Evolutionary conservation across 192 early-diverging fungal genomes (phyloP), one percentile per base, ranked within the genome.

Genomic region (Coemansia sp.): DNA sequence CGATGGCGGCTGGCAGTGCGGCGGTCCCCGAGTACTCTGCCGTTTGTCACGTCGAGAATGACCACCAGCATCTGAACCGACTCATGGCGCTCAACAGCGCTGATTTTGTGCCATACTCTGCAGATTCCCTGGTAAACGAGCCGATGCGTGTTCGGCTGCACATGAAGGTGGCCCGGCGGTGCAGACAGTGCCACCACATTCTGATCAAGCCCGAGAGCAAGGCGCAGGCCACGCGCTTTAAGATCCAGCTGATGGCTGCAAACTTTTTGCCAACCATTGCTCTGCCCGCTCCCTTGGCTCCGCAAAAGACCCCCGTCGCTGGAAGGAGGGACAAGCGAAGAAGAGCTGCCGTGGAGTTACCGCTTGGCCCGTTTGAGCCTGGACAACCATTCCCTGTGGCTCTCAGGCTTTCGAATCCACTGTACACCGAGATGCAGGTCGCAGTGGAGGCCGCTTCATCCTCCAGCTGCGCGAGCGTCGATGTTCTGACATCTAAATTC

Each of bases 121-220:
- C 65, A 9, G 90, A 93, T 53, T 25, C 37, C 13, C 43, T 19
- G 0, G 16, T 40, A 25, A 51, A 39, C 2, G 72, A 87, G 53
- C 96, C 96, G 12, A 91, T 93, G 74, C 89, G 95, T 13, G 88
- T 96, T 45, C 90, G 91, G 53, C 85, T 98, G 41, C 87, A 92
- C 41, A 94, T 92, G 65, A 95, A 95, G 74, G 88, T 90, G 25
- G 84, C 91, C 0, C 93, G 95, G 43, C 87, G 93, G 40, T 98
- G 96, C 74, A 87, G 93, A 43, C 71, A 83, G 5, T 98, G 96
- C 84, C 88, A 92, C 43, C 90, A 95, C 71, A 90, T 96, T 46
- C 81, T 98, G 19, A 90, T 94, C 63, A 96, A 96, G 71, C 95
- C 96, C 0, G 94, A 96, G 64, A 89, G 90, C 72, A 96, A 95